Base-by-base conservation (phyloP, 768 basidiomycete species). In the Agaricus blazei region DNA sequence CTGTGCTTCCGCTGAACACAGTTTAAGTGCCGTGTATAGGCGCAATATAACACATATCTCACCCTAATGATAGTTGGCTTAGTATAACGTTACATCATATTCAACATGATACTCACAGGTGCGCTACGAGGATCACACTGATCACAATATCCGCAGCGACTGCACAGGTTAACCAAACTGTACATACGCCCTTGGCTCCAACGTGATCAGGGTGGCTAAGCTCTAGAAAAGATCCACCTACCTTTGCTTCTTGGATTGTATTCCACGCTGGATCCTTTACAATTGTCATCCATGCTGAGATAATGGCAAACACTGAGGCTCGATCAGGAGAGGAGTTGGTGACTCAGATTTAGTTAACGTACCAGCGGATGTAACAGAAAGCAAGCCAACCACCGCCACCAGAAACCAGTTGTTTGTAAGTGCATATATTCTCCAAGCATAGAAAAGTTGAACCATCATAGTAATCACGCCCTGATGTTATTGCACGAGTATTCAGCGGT, bases 361-460 rank as follows among this genome's bases (percentile, higher is more conserved):
- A 69, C 69, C 44, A 38, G 57, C 58, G 34, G 64, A 62, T 12
- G 61, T 37, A 11, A 64, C 42, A 4, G 64, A 43, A 19, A 58
- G 60, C 5, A 62, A 24, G 9, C 58, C 47, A 14, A 68, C 58
- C 23, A 66, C 9, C 9, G 31, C 37, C 9, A 64, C 56, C 4
- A 65, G 37, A 1, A 48, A 43, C 51, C 57, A 59, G 47, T 58
- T 69, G 4, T 52, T 58, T n/a, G 68, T 69, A 6, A 71, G 56
- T 3, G 66, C 61, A 23, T 61, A 59, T 40, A 71, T 58, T 26
- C 69, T 63, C 70, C 68, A 71, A 4, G 76, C 75, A 43, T 78
- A 78, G 61, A 81, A 81, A 4, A 74, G 56, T 51, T 81, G 78
- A 6, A 79, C 77, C 8, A 72, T 59, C 4, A 68, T 57, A 0